Evolutionary conservation across 1,139 yeast genomes (phyloP), one percentile per base, ranked within the genome.

Genomic region (Debaryomyces nepalensis): DNA sequence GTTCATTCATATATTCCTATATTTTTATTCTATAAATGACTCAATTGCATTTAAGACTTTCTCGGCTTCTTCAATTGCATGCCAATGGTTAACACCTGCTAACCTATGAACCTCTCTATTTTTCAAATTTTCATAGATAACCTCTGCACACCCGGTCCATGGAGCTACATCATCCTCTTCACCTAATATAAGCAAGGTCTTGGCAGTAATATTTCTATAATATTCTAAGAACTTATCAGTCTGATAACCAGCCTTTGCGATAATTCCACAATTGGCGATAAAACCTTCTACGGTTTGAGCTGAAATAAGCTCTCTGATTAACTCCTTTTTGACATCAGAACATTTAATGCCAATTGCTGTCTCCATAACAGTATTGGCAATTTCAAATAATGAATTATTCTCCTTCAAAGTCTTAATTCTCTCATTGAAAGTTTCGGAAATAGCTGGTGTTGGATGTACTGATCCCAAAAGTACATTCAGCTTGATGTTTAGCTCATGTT

Each of bases 1-100:
- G n/a, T n/a, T n/a, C n/a, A n/a, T n/a, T n/a, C n/a, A n/a, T n/a
- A n/a, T n/a, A n/a, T n/a, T n/a, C n/a, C n/a, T n/a, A n/a, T n/a
- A n/a, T n/a, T n/a, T 15, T 15, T 27, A 27, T 27, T 27, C 15
- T 4, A 47, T 32, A 19, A 46, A 47, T 2, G 37, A 30, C 10
- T 33, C 24, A 15, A 47, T 42, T 7, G 40, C 40, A 10, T 44
- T 27, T 11, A 41, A 44, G 4, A 55, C 57, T 2, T 33, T 39
- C 11, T 42, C 48, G 19, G 51, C 53, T 33, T 50, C 55, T 40
- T 61, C 66, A 21, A 61, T 46, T 26, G 54, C 56, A 15, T 55
- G 53, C 65, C 66, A 61, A 42, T 61, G 66, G 3, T 64, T 64
- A 16, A 61, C 59, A 4, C 53, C 53, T 9, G 41, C 41, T 21